Base-by-base conservation (phyloP, 202 grass and related monocot genomes). In the Schoenoplectus triqueter region DNA sequence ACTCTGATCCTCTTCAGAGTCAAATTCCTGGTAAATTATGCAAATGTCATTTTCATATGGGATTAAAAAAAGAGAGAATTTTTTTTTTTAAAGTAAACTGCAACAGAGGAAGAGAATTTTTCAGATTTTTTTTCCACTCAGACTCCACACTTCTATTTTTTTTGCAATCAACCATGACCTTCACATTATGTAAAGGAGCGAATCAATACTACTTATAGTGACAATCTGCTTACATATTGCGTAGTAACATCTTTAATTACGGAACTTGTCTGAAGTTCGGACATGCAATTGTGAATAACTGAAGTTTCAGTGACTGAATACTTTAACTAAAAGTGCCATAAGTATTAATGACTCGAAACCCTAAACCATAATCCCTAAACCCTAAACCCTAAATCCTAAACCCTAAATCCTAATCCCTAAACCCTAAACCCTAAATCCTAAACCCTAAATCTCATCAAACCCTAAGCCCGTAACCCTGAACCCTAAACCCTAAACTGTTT, bases 21-120 rank as follows among this genome's bases (percentile, higher is more conserved):
- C 64, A 17, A 83, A 83, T n/a, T 83, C 80, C 80, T 83, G 57
- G 17, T 69, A 56, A 56, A 69, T 20, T 7, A 82, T 13, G 14
- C 8, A 83, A 51, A 17, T 56, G 7, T 51, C 47, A 66, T 11
- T 66, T 66, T 13, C 21, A 5, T 50, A 13, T 78, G 10, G 8
- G 4, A 78, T 68, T 9, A 69, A 10, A 41, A 1, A 40, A 41
- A 67, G 21, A 10, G 48, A 67, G 3, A n/a, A 56, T 17, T n/a
- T 1, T n/a, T 59, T 59, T 14, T 54, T 54, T 54, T 7, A 56
- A 68, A 66, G 17, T 10, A 4, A 64, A 62, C 55, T 62, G 15
- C 6, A 80, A 64, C 15, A 77, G 49, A 47, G 11, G 2, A 4
- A 75, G 48, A 31, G 9, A 72, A 7, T 14, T 39, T 41, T 77